A percentile compares a stretch with the other conserved stretches of the same genome.
These are phyloP conservation scores for Arthroderma sp. DNA, from an alignment of 2,329 filamentous ascomycete species.

Conservation along the genomic window DNA sequence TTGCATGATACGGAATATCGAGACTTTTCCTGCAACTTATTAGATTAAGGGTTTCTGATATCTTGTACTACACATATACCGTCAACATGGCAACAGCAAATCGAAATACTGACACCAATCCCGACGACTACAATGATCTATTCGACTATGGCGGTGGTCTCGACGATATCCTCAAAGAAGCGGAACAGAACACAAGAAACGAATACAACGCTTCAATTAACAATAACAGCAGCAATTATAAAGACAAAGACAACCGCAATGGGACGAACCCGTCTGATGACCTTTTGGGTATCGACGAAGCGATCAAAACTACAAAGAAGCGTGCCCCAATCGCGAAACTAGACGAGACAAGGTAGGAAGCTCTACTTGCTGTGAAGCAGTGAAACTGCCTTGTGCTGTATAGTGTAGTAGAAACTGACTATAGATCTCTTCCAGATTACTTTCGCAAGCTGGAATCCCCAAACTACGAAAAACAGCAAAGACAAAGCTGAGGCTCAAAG, in stretches of 20 bases:
- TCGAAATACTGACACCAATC: constrained; percentile 30
- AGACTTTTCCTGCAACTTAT: no score
- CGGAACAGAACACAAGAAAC: constrained; percentile 5
- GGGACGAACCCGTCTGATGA: constrained; percentile 37
- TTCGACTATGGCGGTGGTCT: constrained; percentile 60
- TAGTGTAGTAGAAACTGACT: neutral
- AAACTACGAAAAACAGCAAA: constrained; percentile 61
- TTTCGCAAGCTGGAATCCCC: constrained; percentile 72
- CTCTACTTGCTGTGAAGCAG: neutral
- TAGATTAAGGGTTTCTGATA: neutral
- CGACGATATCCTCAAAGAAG: constrained; percentile 36
- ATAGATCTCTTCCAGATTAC: constrained; percentile 41
- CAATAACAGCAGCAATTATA: constrained; percentile 9
- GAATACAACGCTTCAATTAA: constrained; percentile 10
- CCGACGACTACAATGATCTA: constrained; percentile 38
- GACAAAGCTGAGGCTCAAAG: constrained; percentile 63
- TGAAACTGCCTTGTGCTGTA: constrained; percentile 4
- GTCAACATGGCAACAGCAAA: neutral
- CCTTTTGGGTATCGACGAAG: constrained; percentile 65
- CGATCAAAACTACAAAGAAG: constrained; percentile 69
- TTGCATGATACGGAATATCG: no score
- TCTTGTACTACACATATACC: neutral
- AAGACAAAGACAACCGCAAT: constrained; percentile 7
- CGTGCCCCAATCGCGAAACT: constrained; percentile 69
- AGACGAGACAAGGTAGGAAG: constrained; percentile 57